These are phyloP conservation scores for Aspergillus felis DNA, from an alignment of 2,329 filamentous ascomycete species.

Conservation along the genomic window DNA sequence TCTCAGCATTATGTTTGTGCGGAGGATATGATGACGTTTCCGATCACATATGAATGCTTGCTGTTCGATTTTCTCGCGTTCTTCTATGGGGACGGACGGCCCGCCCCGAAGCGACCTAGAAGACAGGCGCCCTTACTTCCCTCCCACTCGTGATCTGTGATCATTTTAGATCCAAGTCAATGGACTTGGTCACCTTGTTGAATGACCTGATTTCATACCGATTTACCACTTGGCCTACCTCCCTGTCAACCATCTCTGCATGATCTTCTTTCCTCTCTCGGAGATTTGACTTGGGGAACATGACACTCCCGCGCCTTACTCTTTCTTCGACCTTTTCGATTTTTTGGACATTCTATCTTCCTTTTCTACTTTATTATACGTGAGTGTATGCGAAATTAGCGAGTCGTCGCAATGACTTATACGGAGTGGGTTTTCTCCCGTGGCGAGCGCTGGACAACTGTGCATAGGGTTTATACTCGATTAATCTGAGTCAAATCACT, in stretches of 20 bases:
- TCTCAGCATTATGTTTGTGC: constrained; percentile 20
- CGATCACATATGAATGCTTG: constrained; percentile 6
- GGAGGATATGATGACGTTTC: constrained; percentile 16
- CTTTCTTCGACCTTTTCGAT: background rate
- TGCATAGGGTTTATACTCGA: background rate
- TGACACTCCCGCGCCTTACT: background rate
- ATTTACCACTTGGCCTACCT: background rate
- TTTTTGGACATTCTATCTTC: background rate
- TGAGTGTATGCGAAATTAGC: background rate
- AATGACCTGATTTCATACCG: background rate
- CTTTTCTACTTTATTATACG: background rate
- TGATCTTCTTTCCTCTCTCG: background rate
- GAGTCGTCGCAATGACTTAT: background rate
- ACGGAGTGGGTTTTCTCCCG: background rate
- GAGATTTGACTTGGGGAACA: background rate
- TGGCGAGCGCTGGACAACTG: background rate
- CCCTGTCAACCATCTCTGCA: background rate
- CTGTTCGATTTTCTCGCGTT: background rate
- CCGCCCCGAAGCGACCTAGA: background rate
- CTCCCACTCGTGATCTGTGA: background rate
- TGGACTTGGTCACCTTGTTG: background rate
- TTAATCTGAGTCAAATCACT: background rate
- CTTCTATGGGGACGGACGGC: background rate
- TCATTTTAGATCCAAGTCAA: background rate
- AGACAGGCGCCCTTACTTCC: background rate